Evolutionary conservation across 139 green algal genomes (phyloP), one percentile per base, ranked within the genome.

Genomic region (Auxenochlorella protothecoides): DNA sequence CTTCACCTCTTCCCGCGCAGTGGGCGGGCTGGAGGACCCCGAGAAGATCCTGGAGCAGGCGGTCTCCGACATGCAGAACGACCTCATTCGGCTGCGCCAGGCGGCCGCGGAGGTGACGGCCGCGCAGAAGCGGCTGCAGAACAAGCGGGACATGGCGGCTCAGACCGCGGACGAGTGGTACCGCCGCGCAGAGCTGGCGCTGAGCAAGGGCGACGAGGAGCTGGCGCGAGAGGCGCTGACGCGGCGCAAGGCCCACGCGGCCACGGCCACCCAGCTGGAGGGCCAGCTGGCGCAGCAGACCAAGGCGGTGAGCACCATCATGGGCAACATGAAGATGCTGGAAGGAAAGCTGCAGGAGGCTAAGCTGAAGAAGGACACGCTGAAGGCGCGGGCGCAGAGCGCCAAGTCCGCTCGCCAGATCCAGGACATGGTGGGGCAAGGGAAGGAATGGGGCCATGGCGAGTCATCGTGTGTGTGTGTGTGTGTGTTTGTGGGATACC

Each of bases 31-130:
- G 2, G 92, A 97, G 80, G 95, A 99, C 74, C 95, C 95, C 3
- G 95, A 99, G 84, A 99, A 98, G 80, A 89, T 99, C 1, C 80
- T 99, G 71, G 95, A 99, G 55, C 87, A 95, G 83, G 92, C 95
- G 0, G 95, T 99, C 54, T 83, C 84, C 51, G 95, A 99, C 73
- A 98, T 99, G 93, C 90, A 98, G 83, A 81, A 84, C 65, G 95
- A 99, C 74, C 85, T 99, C 10, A 93, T 97, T 71, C 97, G 96
- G 76, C 92, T 99, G 89, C 84, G 95, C 7, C 95, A 99, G 76
- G 93, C 93, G 9, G 89, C 92, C 55, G 95, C 95, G 3, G 89
- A 97, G 87, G 91, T 98, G 8, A 92, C 97, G 62, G 95, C 95
- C 5, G 97, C 92, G 8, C 88, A 97, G 80, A 98, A 98, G 85